phyloP scores from a whole-genome alignment of 306 rosid genomes.

The Biancaea sappan region DNA sequence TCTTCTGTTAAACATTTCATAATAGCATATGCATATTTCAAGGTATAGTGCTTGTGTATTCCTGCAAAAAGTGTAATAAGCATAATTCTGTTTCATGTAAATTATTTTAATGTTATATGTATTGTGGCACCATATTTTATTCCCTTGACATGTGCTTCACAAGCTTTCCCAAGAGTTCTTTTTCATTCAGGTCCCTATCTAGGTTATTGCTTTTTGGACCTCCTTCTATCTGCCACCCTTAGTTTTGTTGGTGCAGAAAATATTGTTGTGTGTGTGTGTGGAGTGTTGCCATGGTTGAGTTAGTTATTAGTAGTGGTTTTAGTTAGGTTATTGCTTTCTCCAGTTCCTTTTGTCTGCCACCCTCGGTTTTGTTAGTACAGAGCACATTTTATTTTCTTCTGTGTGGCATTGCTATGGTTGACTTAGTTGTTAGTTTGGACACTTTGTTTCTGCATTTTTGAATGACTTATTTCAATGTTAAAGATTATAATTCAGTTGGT shows the following conservation, averaged over 20 bases:
- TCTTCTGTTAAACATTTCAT: background rate
- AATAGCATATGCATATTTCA: background rate
- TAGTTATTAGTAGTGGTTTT: background rate
- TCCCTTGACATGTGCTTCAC: background rate
- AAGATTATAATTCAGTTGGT: constrained; percentile 84
- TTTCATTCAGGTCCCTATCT: background rate
- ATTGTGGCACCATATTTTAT: background rate
- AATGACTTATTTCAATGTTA: constrained; percentile 36
- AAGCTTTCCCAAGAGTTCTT: background rate
- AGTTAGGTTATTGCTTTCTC: background rate
- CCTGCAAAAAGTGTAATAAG: background rate
- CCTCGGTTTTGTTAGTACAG: background rate
- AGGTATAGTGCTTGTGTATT: background rate
- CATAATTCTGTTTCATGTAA: background rate
- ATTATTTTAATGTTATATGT: background rate
- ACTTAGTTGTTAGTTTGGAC: constrained; percentile 19
- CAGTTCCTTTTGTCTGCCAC: background rate
- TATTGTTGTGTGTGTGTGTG: too few relatives aligned
- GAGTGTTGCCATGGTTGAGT: background rate
- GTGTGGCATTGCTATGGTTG: constrained; percentile 4
- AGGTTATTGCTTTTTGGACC: background rate
- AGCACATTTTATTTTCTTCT: background rate
- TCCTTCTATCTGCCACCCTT: background rate
- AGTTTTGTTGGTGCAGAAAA: background rate
- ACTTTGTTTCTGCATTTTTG: constrained; percentile 20